Conservation (phyloP, 2,329 filamentous ascomycete genomes). For the Scedosporium dehoogii region DNA sequence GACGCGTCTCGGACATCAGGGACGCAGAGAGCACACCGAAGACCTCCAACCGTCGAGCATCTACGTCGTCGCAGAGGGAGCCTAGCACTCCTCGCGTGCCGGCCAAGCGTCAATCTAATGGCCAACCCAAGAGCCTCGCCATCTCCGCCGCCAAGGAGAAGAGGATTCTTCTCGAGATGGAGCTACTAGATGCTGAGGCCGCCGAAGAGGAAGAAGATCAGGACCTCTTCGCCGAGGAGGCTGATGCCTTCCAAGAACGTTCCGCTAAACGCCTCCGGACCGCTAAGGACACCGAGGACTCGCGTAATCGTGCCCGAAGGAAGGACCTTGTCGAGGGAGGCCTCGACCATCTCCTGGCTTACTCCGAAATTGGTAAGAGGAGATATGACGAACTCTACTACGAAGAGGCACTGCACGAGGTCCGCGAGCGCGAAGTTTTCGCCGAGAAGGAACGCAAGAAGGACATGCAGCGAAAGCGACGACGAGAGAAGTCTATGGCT, state of each 20-base stretch:
- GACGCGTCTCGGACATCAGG: conserved; percentile 40
- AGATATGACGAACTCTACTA: conserved; percentile 71
- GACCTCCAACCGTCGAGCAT: conserved; percentile 34
- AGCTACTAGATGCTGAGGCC: conserved; percentile 36
- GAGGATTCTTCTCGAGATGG: conserved; percentile 24
- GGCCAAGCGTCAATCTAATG: conserved; percentile 51
- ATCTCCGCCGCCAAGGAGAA: conserved; percentile 30
- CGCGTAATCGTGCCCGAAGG: conserved; percentile 53
- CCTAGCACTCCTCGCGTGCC: conserved; percentile 34
- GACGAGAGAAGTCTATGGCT: conserved; percentile 91
- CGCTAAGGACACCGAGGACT: conserved; percentile 51
- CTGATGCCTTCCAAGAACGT: conserved; percentile 41
- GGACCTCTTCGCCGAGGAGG: conserved; percentile 33
- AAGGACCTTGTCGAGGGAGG: conserved; percentile 48
- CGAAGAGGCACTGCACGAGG: conserved; percentile 71
- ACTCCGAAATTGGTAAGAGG: conserved; percentile 61
- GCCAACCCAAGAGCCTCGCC: conserved; percentile 43
- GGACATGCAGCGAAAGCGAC: conserved; percentile 96
- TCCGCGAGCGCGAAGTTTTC: conserved; percentile 79
- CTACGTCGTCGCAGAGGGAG: conserved; percentile 38
- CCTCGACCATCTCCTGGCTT: conserved; percentile 54
- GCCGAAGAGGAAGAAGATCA: conserved; percentile 14
- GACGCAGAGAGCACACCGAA: conserved; percentile 38
- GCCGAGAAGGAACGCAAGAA: conserved; percentile 99
- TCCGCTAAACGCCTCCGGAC: conserved; percentile 59